These are phyloP conservation scores for Leishmania lainsoni DNA, from an alignment of 208 protist species.

Conservation along the genomic window DNA sequence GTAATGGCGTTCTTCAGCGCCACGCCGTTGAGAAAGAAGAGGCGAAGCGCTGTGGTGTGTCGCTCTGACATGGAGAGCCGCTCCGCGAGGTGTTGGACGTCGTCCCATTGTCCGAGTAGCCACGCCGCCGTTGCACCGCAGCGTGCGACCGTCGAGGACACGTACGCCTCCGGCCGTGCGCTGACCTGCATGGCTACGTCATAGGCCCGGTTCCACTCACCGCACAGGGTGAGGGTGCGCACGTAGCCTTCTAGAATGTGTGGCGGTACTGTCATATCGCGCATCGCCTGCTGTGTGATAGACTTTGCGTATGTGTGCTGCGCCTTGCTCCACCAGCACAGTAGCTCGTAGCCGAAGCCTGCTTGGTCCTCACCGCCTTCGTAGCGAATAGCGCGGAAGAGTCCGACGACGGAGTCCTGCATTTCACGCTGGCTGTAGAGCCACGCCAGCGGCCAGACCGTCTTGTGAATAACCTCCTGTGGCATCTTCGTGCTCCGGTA, in stretches of 20 bases:
- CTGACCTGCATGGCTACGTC: slow-evolving; percentile 56
- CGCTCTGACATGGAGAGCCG: slow-evolving; percentile 68
- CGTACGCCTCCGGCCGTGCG: slow-evolving; percentile 25
- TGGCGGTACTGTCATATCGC: slow-evolving; percentile 38
- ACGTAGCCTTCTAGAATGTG: slow-evolving; percentile 78
- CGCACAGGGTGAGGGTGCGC: slow-evolving; percentile 86
- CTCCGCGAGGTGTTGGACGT: slow-evolving; percentile 76
- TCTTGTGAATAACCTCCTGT: slow-evolving; percentile 71
- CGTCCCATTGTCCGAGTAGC: slow-evolving; percentile 83
- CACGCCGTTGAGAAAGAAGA: slow-evolving; percentile 81
- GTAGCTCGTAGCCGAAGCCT: slow-evolving; percentile 84
- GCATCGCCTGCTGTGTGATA: slow-evolving; percentile 40
- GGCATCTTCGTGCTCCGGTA: slow-evolving; percentile 79
- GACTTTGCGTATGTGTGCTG: slow-evolving; percentile 76
- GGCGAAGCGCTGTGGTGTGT: slow-evolving; percentile 57
- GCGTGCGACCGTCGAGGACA: slow-evolving; percentile 69
- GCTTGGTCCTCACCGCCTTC: slow-evolving; percentile 74
- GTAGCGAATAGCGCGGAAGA: slow-evolving; percentile 85
- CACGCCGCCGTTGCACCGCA: slow-evolving; percentile 87
- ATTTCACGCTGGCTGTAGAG: slow-evolving; percentile 91
- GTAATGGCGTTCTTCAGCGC: slow-evolving; percentile 52
- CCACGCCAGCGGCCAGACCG: slow-evolving; percentile 86
- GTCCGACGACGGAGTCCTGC: slow-evolving; percentile 90
- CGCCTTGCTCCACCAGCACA: slow-evolving; percentile 87
- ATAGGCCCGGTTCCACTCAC: slow-evolving; percentile 80